These are phyloP conservation scores for Corymbia maculata DNA, from an alignment of 345 rosid species.

Conservation along the genomic window DNA sequence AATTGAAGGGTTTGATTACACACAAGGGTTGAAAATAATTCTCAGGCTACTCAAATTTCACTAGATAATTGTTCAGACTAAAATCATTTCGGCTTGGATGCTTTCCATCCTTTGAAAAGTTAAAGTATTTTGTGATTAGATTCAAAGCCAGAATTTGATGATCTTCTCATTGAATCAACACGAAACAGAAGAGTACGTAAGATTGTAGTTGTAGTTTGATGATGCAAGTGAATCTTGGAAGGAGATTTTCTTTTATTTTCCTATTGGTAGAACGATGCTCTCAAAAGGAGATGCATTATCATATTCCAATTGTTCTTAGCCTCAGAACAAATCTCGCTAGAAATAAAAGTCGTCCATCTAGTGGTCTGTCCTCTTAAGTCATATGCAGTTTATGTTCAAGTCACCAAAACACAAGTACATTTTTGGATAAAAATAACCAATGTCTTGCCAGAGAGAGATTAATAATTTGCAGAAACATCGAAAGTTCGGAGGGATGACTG, in stretches of 20 bases:
- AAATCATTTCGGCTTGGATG: background rate
- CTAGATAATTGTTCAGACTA: background rate
- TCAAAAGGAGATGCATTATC: background rate
- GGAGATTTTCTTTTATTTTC: background rate
- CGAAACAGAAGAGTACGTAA: background rate
- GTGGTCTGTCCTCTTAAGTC: background rate
- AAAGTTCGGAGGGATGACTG: background rate
- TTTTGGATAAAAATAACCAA: background rate
- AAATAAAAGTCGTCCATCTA: background rate
- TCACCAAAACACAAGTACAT: background rate
- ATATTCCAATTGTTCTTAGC: background rate
- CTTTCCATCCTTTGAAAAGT: background rate
- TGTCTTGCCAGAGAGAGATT: background rate
- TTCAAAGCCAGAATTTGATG: background rate
- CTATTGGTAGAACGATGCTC: background rate
- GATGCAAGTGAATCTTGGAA: background rate
- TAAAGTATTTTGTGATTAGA: background rate
- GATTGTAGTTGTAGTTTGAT: background rate
- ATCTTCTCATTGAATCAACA: background rate
- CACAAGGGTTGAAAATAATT: background rate
- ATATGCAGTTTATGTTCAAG: background rate
- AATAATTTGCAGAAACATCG: background rate
- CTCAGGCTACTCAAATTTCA: background rate
- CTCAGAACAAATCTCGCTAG: background rate
- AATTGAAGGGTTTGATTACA: background rate